phyloP scores from a whole-genome alignment of 2,329 filamentous ascomycete genomes.

The Aspergillus tanneri region DNA sequence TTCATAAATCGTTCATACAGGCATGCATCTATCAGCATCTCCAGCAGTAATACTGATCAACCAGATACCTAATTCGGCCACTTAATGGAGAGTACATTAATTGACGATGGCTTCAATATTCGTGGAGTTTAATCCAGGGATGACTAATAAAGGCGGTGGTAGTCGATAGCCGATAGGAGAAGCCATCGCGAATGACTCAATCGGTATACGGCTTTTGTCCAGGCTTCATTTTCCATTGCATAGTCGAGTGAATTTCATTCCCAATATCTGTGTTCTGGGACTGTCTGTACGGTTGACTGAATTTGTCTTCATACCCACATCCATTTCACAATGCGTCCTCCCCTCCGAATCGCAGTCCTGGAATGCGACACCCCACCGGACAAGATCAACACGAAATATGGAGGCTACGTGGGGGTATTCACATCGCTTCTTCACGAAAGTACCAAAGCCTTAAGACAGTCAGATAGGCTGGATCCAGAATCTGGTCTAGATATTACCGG shows the following conservation, averaged over 20 bases:
- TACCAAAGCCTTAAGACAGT: constrained; percentile 47
- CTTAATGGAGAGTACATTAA: too few relatives aligned
- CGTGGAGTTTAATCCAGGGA: not conserved
- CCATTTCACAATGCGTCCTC: constrained; percentile 35
- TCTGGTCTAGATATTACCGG: constrained; percentile 58
- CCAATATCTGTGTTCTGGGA: too few relatives aligned
- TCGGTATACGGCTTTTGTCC: not conserved
- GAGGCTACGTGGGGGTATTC: constrained; percentile 72
- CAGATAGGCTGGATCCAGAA: constrained; percentile 34
- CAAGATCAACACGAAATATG: constrained; percentile 62
- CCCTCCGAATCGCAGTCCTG: constrained; percentile 78
- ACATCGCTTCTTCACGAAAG: constrained; percentile 57
- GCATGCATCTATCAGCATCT: too few relatives aligned
- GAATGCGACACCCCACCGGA: constrained; percentile 79
- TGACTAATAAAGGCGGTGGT: not conserved
- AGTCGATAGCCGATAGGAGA: not conserved
- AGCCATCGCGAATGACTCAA: not conserved
- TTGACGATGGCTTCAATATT: not conserved
- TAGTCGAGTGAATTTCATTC: not conserved
- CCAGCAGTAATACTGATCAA: too few relatives aligned
- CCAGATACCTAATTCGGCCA: too few relatives aligned
- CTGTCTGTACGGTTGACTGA: too few relatives aligned
- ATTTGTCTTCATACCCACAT: too few relatives aligned
- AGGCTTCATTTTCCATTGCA: not conserved
- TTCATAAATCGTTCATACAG: too few relatives aligned